phyloP scores from a whole-genome alignment of 164 flowering plant genomes.

The Brasenia schreberi region DNA sequence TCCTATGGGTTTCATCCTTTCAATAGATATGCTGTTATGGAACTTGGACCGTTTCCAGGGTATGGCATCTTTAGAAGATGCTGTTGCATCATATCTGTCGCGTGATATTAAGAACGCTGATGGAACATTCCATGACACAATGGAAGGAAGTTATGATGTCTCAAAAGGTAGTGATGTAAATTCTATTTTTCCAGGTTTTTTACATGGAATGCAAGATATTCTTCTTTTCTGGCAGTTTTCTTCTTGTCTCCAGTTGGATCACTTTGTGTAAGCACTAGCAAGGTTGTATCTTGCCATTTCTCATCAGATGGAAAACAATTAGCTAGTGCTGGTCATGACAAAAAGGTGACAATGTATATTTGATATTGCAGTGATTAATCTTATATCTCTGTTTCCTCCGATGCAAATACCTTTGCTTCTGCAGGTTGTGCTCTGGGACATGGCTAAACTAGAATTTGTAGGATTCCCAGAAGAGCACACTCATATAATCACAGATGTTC shows the following conservation, averaged over 20 bases:
- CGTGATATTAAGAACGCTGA: too few species aligned
- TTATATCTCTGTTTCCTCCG: neutral
- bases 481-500: slow-evolving; percentile 56
- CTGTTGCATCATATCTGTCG: too few species aligned
- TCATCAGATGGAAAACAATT: slow-evolving; percentile 26
- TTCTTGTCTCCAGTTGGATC: slow-evolving; percentile 17
- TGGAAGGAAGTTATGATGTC: too few species aligned
- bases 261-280: slow-evolving; percentile 12
- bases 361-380: neutral
- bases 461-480: slow-evolving; percentile 56
- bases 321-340: slow-evolving; percentile 35
- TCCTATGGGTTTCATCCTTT: too few species aligned
- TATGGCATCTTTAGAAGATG: too few species aligned
- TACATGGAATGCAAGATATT: too few species aligned
- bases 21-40: too few species aligned
- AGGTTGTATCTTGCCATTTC: slow-evolving; percentile 30
- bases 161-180: too few species aligned
- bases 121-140: too few species aligned
- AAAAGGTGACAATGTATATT: slow-evolving; percentile 29
- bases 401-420: neutral
- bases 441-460: slow-evolving; percentile 41
- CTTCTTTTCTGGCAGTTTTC: slow-evolving; percentile 9
- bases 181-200: too few species aligned
- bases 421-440: slow-evolving; percentile 67
- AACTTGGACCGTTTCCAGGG: too few species aligned